phyloP scores from a whole-genome alignment of 352 stramenopile species.

The Halophytophthora polymorphica region DNA sequence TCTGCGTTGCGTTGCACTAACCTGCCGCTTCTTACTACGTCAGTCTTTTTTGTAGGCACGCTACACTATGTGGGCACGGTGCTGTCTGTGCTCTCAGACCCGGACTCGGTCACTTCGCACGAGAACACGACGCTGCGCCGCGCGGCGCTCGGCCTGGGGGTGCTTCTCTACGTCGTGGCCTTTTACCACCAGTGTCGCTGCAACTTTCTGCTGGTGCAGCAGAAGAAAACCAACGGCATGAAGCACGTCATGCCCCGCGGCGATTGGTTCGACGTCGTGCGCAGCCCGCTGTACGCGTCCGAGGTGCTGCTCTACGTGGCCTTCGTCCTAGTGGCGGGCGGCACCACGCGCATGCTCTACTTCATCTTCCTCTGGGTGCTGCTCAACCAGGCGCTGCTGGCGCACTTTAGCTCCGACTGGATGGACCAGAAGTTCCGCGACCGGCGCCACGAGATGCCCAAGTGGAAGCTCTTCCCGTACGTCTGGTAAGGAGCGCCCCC shows the following conservation, averaged over 20 bases:
- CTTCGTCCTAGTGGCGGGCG: conserved; percentile 41
- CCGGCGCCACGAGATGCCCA: conserved; percentile 21
- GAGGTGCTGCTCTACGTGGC: conserved; percentile 64
- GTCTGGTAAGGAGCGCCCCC: conserved; percentile 25
- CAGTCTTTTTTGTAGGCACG: conserved; percentile 50
- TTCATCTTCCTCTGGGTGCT: conserved; percentile 54
- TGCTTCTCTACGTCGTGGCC: conserved; percentile 40
- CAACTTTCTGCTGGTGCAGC: conserved; percentile 51
- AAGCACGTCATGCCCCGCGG: conserved; percentile 55
- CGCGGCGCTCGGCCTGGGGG: conserved; percentile 16
- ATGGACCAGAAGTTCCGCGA: conserved; percentile 59
- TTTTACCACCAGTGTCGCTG: conserved; percentile 61
- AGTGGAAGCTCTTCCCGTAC: conserved; percentile 36
- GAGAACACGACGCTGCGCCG: conserved; percentile 17
- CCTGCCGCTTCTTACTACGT: conserved; percentile 1
- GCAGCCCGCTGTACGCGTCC: conserved; percentile 58
- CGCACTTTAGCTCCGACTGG: conserved; percentile 52
- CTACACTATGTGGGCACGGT: conserved; percentile 62
- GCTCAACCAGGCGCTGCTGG: conserved; percentile 60
- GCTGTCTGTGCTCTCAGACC: conserved; percentile 44
- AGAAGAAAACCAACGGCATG: conserved; percentile 48
- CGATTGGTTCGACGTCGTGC: conserved; percentile 65
- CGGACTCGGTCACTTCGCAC: conserved; percentile 15
- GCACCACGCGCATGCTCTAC: conserved; percentile 38
- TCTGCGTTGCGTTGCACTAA: conserved; percentile 5